Evolutionary conservation across 2,329 filamentous ascomycete genomes (phyloP).

Genomic region (Aureobasidium leucospermi): DNA sequence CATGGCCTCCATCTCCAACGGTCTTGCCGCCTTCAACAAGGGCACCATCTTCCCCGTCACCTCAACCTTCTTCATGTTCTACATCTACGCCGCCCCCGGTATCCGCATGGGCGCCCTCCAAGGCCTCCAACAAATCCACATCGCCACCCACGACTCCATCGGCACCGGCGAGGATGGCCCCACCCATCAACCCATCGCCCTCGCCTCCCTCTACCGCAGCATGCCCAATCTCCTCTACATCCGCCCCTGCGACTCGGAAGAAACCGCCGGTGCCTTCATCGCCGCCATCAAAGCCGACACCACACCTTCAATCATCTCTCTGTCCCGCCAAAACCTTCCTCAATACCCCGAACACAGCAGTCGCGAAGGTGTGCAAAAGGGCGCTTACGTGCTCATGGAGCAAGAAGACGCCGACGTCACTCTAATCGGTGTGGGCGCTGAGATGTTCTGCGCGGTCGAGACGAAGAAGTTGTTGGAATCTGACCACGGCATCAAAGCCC

Average conservation of each 20-base stretch:
- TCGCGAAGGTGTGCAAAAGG: constrained; percentile 32
- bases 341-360: constrained; percentile 32
- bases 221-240: constrained; percentile 35
- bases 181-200: constrained; percentile 32
- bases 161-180: constrained; percentile 32
- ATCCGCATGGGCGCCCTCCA: constrained; percentile 33
- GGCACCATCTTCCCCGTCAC: constrained; percentile 32
- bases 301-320: constrained; percentile 38
- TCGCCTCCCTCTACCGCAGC: constrained; percentile 29
- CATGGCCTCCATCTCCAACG: constrained; percentile 48
- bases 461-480: constrained; percentile 20
- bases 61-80: constrained; percentile 35
- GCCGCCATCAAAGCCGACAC: constrained; percentile 33
- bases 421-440: constrained; percentile 44
- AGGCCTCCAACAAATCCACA: constrained; percentile 30
- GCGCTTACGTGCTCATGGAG: constrained; percentile 37
- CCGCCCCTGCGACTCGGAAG: constrained; percentile 29
- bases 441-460: constrained; percentile 41
- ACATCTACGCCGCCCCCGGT: constrained; percentile 32
- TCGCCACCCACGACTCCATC: constrained; percentile 33
- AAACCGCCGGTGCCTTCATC: constrained; percentile 36
- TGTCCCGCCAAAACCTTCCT: constrained; percentile 35
- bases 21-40: constrained; percentile 31
- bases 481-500: constrained; percentile 32
- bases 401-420: constrained; percentile 34